Evolutionary conservation across 306 rosid genomes (phyloP).

Genomic region (barrel medic (Medicago truncatula)): MtrunA17r5.0-ANR NC_053044.1:40681501-40682000

Average conservation of each 20-base stretch:
- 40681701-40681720: constrained; percentile 61
- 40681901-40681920: neutral
- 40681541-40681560: no score
- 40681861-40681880: constrained; percentile 67
- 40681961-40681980: no score
- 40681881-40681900: constrained; percentile 2
- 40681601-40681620: no score
- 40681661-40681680: neutral
- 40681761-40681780: constrained; percentile 67
- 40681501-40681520: no score
- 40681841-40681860: constrained; percentile 55
- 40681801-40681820: constrained; percentile 69
- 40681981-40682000: no score
- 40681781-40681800: constrained; percentile 53
- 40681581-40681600: no score
- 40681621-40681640: no score
- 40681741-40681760: constrained; percentile 33
- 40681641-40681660: neutral
- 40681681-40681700: constrained; percentile 11
- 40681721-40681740: constrained; percentile 51
- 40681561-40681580: no score
- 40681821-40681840: constrained; percentile 66
- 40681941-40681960: no score
- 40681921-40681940: no score
- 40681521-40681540: no score